A percentile compares a stretch with the other conserved stretches of the same genome.
These are phyloP conservation scores for Gaeumannomyces sp. DNA, from an alignment of 2,329 filamentous ascomycete species.

Conservation along the genomic window DNA sequence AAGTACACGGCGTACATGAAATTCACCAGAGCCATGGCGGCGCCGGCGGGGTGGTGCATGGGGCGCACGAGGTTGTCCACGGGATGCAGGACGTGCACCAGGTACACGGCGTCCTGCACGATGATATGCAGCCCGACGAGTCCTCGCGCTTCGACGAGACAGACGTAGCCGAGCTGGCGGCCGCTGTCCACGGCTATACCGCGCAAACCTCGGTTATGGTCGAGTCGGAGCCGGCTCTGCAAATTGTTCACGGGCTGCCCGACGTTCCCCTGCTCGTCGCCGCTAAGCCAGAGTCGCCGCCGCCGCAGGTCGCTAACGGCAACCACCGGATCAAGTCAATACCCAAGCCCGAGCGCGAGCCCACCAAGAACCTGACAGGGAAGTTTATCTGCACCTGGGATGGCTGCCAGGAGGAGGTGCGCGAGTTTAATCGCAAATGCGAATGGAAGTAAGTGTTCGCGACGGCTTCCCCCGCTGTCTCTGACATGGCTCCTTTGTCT, in stretches of 20 bases:
- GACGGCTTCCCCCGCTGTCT: not conserved
- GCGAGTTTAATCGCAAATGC: constrained; percentile 73
- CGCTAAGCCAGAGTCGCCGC: constrained; percentile 8
- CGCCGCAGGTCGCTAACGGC: constrained; percentile 12
- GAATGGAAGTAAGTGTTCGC: constrained; percentile 79
- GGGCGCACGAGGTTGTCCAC: constrained; percentile 6
- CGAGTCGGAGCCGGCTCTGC: constrained; percentile 15
- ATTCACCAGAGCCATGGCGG: constrained; percentile 1
- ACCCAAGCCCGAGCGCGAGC: constrained; percentile 51
- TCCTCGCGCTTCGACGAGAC: constrained; percentile 9
- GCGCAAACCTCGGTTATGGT: constrained; percentile 15
- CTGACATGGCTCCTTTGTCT: too few species aligned
- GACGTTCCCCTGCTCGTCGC: constrained; percentile 2
- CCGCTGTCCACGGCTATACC: constrained; percentile 15
- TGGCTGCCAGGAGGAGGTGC: constrained; percentile 60
- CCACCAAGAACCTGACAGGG: constrained; percentile 60
- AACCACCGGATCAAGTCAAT: constrained; percentile 45
- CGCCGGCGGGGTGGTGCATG: not conserved
- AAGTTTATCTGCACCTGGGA: constrained; percentile 68
- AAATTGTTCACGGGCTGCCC: constrained; percentile 10
- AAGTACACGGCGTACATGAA: not conserved
- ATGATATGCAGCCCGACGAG: constrained; percentile 3
- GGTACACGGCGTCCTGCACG: constrained; percentile 3
- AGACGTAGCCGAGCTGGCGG: constrained; percentile 15
- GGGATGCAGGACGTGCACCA: constrained; percentile 13